Evolutionary conservation across 2,329 filamentous ascomycete species (phyloP).

Genomic region (Grosmannia serpens): DNA sequence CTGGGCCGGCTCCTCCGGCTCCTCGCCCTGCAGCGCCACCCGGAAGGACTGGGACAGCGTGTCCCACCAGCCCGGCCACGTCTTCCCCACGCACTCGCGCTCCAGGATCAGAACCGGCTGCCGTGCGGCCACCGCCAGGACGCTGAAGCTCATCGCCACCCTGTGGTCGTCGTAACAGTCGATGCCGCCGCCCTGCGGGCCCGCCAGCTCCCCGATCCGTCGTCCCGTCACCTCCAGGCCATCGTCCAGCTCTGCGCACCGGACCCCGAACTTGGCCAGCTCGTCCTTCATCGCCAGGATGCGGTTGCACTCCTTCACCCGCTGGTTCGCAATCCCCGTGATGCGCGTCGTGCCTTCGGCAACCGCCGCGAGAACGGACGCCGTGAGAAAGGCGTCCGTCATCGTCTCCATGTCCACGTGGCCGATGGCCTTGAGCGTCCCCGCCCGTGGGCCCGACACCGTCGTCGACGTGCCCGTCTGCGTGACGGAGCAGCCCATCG

Average conservation of each 20-base stretch:
- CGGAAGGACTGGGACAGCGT: constrained; percentile 67
- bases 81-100: constrained; percentile 90
- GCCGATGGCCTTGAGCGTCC: constrained; percentile 60
- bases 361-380: constrained; percentile 83
- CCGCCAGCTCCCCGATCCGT: constrained; percentile 33
- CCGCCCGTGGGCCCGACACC: constrained; percentile 73
- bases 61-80: constrained; percentile 99
- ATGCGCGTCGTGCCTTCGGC: constrained; percentile 77
- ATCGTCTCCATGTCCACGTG: constrained; percentile 98
- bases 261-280: constrained; percentile 84
- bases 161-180: constrained; percentile 96
- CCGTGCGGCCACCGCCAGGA: constrained; percentile 64
- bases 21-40: constrained; percentile 64
- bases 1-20: constrained; percentile 44
- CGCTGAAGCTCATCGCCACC: constrained; percentile 96
- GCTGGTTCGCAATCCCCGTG: constrained; percentile 90
- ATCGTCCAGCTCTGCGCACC: constrained; percentile 79
- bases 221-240: constrained; percentile 66
- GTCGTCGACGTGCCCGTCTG: constrained; percentile 82
- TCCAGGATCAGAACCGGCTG: constrained; percentile 69
- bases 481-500: constrained; percentile 87
- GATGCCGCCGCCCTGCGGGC: constrained; percentile 53
- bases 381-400: constrained; percentile 96
- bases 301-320: constrained; percentile 96
- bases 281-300: constrained; percentile 94